Percentiles rank a stretch among this genome's conserved stretches.
Conservation (phyloP, 148 eudicot genomes). For the Drosera capensis region DNA sequence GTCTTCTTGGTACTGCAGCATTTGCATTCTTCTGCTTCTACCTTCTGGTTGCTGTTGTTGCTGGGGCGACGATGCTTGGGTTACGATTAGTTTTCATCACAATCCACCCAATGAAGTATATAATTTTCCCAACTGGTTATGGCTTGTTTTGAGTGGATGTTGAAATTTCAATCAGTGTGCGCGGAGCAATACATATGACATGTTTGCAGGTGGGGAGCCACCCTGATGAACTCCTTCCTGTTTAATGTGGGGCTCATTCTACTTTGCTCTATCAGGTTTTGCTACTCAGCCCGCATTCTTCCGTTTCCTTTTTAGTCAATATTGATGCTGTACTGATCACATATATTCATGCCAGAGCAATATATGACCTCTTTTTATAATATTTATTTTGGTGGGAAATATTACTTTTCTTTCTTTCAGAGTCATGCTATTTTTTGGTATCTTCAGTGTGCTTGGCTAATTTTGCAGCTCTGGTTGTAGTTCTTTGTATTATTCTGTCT, state of each 20-base stretch:
- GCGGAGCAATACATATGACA: constrained; percentile 1
- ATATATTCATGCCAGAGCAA: no score
- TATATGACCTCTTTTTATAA: no score
- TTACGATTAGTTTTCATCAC: constrained; percentile 85
- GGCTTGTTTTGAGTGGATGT: no score
- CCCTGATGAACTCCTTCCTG: constrained; percentile 97
- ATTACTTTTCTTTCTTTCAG: no score
- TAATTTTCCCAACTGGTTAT: no score
- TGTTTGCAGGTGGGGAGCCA: constrained; percentile 88
- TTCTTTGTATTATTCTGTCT: no score
- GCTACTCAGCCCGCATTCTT: neutral
- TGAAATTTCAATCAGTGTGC: no score
- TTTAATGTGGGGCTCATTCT: constrained; percentile 95
- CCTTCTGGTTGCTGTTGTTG: constrained; percentile 82
- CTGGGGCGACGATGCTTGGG: constrained; percentile 97
- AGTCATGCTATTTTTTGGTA: no score
- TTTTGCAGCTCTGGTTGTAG: no score
- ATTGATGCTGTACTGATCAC: neutral
- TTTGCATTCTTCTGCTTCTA: constrained; percentile 99
- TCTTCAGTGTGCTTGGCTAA: no score
- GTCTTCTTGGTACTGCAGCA: constrained; percentile 90
- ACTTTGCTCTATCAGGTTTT: constrained; percentile 97
- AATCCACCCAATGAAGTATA: constrained; percentile 99
- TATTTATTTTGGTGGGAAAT: no score
- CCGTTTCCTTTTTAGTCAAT: neutral